A percentile compares a stretch with the other conserved stretches of the same genome.
phyloP scores from a whole-genome alignment of 352 stramenopile species.

The Chrysophaeum taylorii region DNA sequence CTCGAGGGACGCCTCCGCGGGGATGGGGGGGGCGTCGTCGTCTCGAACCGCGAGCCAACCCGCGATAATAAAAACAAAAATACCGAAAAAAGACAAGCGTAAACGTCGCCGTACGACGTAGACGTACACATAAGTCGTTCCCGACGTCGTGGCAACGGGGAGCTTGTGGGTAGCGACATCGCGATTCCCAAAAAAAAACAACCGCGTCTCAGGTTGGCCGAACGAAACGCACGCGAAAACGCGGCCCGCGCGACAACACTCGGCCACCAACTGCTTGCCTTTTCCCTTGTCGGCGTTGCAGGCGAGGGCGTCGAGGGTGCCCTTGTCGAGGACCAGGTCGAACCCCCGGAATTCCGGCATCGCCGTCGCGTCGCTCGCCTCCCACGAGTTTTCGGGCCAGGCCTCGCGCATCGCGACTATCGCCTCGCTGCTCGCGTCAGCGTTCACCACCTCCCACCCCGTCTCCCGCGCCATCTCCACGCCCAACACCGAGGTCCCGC shows the following conservation, averaged over 20 bases:
- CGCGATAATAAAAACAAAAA: too few relatives aligned
- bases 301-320: constrained; percentile 15
- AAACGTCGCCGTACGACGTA: too few relatives aligned
- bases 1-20: background rate
- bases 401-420: background rate
- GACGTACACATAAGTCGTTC: too few relatives aligned
- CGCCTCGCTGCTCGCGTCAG: constrained; percentile 9
- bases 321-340: constrained; percentile 31
- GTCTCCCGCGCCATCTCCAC: background rate
- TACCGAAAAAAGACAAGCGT: too few relatives aligned
- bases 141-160: too few relatives aligned
- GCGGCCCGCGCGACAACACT: constrained; percentile 15
- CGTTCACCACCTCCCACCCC: constrained; percentile 5
- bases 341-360: constrained; percentile 15
- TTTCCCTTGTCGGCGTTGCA: constrained; percentile 1
- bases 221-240: constrained; percentile 19
- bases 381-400: constrained; percentile 7
- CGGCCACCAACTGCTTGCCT: background rate
- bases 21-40: too few relatives aligned
- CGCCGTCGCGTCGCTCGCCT: constrained; percentile 15
- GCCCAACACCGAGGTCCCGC: constrained; percentile 20
- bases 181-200: constrained; percentile 5
- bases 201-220: constrained; percentile 20
- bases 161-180: too few relatives aligned
- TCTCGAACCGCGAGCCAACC: too few relatives aligned